A percentile compares a stretch with the other conserved stretches of the same genome.
These are phyloP conservation scores for Penicillium sp. DNA, from an alignment of 2,329 filamentous ascomycete species.

Conservation along the genomic window DNA sequence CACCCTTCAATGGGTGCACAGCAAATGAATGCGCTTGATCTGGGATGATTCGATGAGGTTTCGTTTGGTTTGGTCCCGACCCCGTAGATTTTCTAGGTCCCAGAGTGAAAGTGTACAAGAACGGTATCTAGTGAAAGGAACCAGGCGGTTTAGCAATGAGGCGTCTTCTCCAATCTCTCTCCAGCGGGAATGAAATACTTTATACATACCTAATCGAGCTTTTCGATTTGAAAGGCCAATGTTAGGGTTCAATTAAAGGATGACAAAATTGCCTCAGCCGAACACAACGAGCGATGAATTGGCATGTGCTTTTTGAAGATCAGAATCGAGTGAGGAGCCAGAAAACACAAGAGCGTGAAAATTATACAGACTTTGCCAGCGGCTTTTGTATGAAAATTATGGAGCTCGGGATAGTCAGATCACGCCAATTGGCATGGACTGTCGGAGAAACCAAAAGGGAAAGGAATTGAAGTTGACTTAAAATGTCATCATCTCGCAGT, in stretches of 20 bases:
- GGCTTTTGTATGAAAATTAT: not conserved
- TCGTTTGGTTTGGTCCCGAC: not conserved
- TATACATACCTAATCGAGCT: not conserved
- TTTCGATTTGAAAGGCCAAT: not conserved
- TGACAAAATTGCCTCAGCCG: not conserved
- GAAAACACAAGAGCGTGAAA: not conserved
- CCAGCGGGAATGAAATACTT: not conserved
- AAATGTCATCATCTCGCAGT: conserved; percentile 31
- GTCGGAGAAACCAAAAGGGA: conserved; percentile 15
- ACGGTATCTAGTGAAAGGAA: not conserved
- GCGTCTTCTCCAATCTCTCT: not conserved
- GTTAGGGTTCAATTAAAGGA: not conserved
- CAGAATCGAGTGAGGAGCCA: not conserved
- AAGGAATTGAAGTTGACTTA: conserved; percentile 20
- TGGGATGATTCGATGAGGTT: not conserved
- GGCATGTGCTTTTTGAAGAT: not conserved
- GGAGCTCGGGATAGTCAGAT: conserved; percentile 19
- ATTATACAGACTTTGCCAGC: not conserved
- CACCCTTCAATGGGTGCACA: not conserved
- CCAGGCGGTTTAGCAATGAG: conserved; percentile 6
- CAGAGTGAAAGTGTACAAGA: not conserved
- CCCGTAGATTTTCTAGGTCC: not conserved
- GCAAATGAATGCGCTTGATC: not conserved
- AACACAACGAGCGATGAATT: not conserved
- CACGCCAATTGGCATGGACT: conserved; percentile 17